Percentiles rank a stretch among this genome's conserved stretches.
phyloP scores from a whole-genome alignment of 139 green algal genomes.

The Closterium sp. region DNA sequence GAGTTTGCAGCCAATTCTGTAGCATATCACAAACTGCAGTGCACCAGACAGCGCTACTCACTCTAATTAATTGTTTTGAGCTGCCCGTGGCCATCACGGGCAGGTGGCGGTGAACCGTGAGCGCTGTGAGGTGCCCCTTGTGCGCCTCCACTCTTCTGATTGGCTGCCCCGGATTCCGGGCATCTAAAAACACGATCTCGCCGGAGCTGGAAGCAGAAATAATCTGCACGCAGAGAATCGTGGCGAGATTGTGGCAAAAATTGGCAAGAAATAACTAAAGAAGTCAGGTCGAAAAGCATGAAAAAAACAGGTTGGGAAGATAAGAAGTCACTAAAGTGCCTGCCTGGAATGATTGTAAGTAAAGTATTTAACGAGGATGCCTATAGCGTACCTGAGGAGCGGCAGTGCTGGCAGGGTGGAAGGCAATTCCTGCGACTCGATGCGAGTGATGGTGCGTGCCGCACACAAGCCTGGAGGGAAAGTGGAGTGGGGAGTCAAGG shows the following conservation, averaged over 20 bases:
- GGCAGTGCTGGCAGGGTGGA: not conserved
- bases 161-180: constrained; percentile 51
- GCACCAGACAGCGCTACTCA: constrained; percentile 55
- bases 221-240: constrained; percentile 49
- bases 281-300: too few relatives aligned
- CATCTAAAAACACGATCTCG: constrained; percentile 77
- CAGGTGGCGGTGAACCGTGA: constrained; percentile 75
- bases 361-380: too few relatives aligned
- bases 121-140: constrained; percentile 64
- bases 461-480: constrained; percentile 20
- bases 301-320: too few relatives aligned
- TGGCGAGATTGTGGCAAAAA: not conserved
- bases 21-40: constrained; percentile 10
- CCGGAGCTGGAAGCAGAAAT: constrained; percentile 62
- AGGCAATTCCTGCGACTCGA: too few relatives aligned
- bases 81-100: constrained; percentile 79
- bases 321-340: too few relatives aligned
- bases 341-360: too few relatives aligned
- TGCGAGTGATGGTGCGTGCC: not conserved
- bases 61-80: constrained; percentile 72
- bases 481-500: not conserved
- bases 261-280: too few relatives aligned
- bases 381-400: too few relatives aligned
- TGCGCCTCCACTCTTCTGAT: constrained; percentile 68
- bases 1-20: not conserved